These are phyloP conservation scores for Berkeleyomyces basicola DNA, from an alignment of 2,329 filamentous ascomycete genomes.

Conservation along the genomic window DNA sequence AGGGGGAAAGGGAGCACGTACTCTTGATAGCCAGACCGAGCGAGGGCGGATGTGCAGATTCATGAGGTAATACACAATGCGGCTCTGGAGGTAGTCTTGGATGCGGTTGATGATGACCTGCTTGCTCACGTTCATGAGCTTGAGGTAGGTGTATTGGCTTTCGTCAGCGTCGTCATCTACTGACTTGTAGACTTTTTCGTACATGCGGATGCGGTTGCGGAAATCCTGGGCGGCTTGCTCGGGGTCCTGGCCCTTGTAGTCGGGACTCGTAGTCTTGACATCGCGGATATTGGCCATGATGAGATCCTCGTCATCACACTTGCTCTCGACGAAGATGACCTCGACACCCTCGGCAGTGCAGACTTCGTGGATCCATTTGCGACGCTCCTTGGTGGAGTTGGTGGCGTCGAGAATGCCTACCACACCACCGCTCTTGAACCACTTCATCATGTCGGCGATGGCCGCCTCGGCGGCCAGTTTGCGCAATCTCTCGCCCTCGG, in stretches of 20 bases:
- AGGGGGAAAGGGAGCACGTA: conserved; percentile 28
- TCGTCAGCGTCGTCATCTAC: conserved; percentile 71
- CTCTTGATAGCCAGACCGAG: conserved; percentile 89
- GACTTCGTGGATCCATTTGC: conserved; percentile 77
- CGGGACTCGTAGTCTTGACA: conserved; percentile 90
- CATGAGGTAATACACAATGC: conserved; percentile 96
- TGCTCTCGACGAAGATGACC: conserved; percentile 90
- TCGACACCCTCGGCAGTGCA: conserved; percentile 65
- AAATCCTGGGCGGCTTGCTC: conserved; percentile 85
- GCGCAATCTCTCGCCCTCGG: conserved; percentile 77
- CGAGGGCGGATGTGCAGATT: conserved; percentile 94
- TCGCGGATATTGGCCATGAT: conserved; percentile 98
- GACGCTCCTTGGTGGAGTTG: conserved; percentile 80
- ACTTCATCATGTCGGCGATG: conserved; percentile 81
- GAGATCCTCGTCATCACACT: conserved; percentile 86
- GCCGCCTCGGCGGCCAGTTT: conserved; percentile 81
- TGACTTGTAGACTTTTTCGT: conserved; percentile 91
- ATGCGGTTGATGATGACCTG: conserved; percentile 98
- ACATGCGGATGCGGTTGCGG: conserved; percentile 84
- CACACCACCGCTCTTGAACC: conserved; percentile 66
- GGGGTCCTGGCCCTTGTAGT: conserved; percentile 87
- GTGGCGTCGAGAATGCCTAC: conserved; percentile 94
- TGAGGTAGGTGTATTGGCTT: conserved; percentile 79
- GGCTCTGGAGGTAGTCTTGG: conserved; percentile 87
- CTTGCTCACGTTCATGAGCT: conserved; percentile 89